These are phyloP conservation scores for Gaertneriomyces semiglobifer DNA, from an alignment of 192 early-diverging fungal genomes.

Conservation along the genomic window DNA sequence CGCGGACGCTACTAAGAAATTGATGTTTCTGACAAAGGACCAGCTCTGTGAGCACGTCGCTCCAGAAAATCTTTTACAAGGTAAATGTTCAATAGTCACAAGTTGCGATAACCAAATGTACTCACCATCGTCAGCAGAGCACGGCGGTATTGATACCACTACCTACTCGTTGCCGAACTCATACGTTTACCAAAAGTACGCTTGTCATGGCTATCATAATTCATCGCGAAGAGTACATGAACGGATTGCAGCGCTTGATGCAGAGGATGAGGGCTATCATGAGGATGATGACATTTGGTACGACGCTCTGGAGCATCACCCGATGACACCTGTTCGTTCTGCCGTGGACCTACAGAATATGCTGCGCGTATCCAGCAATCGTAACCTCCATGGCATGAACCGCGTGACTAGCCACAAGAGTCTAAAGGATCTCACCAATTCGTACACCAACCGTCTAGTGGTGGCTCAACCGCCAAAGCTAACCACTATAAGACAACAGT, in stretches of 20 bases:
- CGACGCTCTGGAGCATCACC: constrained; percentile 38
- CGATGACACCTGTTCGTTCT: constrained; percentile 34
- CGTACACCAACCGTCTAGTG: too few species aligned
- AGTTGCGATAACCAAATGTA: too few species aligned
- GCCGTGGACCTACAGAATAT: constrained; percentile 29
- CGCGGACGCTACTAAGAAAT: constrained; percentile 39
- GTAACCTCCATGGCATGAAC: constrained; percentile 30
- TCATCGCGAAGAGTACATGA: constrained; percentile 13
- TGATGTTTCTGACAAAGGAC: constrained; percentile 37
- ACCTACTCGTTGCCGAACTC: constrained; percentile 9
- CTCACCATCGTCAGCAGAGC: neutral
- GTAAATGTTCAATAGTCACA: constrained; percentile 3
- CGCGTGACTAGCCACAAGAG: constrained; percentile 20
- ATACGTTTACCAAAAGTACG: constrained; percentile 20
- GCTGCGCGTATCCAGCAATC: constrained; percentile 22
- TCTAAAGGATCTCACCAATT: constrained; percentile 8
- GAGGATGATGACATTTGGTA: constrained; percentile 44
- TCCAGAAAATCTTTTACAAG: constrained; percentile 22
- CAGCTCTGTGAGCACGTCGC: constrained; percentile 37
- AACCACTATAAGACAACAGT: too few species aligned
- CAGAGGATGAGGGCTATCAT: constrained; percentile 26
- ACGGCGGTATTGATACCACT: constrained; percentile 17
- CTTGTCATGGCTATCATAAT: constrained; percentile 17
- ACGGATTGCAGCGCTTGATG: constrained; percentile 9
- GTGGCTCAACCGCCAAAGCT: too few species aligned